Evolutionary conservation across 805 yeast genomes (phyloP).

Genomic region (Spathaspora sp.): DNA sequence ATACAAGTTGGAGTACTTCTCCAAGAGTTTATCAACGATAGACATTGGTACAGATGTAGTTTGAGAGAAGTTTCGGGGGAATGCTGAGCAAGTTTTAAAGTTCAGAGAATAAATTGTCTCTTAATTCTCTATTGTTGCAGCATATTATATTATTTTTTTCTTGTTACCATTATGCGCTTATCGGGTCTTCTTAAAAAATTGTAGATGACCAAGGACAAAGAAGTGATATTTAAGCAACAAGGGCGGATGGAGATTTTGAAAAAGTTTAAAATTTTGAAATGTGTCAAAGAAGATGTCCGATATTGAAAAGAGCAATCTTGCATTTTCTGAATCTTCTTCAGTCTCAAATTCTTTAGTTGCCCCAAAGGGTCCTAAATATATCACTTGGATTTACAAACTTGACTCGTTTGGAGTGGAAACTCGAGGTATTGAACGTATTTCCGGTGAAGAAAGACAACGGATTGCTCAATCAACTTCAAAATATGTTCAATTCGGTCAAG

Average conservation of each 20-base stretch:
- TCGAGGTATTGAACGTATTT: conserved; percentile 33
- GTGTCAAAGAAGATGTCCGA: not conserved
- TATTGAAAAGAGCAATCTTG: not conserved
- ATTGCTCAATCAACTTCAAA: conserved; percentile 10
- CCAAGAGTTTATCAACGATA: conserved; percentile 11
- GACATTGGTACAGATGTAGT: not conserved
- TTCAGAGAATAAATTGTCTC: not conserved
- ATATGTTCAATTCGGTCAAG: conserved; percentile 21
- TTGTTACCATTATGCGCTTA: not conserved
- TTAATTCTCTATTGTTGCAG: not conserved
- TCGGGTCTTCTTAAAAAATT: not conserved
- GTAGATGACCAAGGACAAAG: not conserved
- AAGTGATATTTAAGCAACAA: not conserved
- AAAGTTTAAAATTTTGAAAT: not conserved
- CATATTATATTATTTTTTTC: not conserved
- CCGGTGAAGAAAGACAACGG: conserved; percentile 21
- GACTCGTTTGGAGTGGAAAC: conserved; percentile 29
- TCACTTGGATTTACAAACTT: conserved; percentile 18
- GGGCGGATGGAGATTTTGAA: not conserved
- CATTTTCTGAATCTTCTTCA: not conserved
- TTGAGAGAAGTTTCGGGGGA: not conserved
- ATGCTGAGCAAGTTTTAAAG: not conserved
- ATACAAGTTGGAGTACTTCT: conserved; percentile 14
- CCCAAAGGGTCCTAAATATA: conserved; percentile 5
- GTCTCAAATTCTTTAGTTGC: not conserved